Percentiles rank a stretch among this genome's conserved stretches.
Evolutionary conservation across 495 filamentous ascomycete genomes (phyloP).

Genomic region (Aspergillus panamensis): DNA sequence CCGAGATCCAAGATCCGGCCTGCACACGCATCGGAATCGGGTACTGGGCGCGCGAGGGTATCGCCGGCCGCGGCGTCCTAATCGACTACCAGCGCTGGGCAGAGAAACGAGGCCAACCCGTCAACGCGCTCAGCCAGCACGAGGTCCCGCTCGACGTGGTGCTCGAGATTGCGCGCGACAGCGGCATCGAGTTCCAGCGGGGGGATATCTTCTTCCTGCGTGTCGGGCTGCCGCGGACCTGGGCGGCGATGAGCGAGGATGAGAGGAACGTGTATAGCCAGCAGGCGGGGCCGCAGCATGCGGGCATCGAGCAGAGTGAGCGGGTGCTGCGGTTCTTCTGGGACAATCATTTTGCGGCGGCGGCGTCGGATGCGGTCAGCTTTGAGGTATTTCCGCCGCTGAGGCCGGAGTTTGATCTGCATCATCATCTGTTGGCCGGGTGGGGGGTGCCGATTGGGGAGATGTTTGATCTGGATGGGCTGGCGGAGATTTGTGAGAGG

Average conservation of each 20-base stretch:
- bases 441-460: slow-evolving; percentile 68
- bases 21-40: slow-evolving; percentile 51
- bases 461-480: slow-evolving; percentile 60
- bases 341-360: slow-evolving; percentile 65
- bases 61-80: slow-evolving; percentile 54
- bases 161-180: slow-evolving; percentile 49
- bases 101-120: slow-evolving; percentile 40
- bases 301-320: slow-evolving; percentile 61
- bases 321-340: slow-evolving; percentile 63
- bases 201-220: slow-evolving; percentile 74
- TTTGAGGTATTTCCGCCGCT: slow-evolving; percentile 61
- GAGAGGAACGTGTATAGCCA: slow-evolving; percentile 37
- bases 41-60: slow-evolving; percentile 47
- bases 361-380: slow-evolving; percentile 61
- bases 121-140: slow-evolving; percentile 58
- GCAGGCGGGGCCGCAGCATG: slow-evolving; percentile 48
- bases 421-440: slow-evolving; percentile 62
- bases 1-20: slow-evolving; percentile 51
- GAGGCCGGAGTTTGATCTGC: slow-evolving; percentile 53
- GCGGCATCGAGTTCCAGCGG: slow-evolving; percentile 53
- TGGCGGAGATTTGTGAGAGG: slow-evolving; percentile 51
- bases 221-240: slow-evolving; percentile 54
- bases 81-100: slow-evolving; percentile 54
- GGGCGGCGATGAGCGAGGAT: slow-evolving; percentile 40
- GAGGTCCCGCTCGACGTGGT: slow-evolving; percentile 56